Evolutionary conservation across 495 filamentous ascomycete genomes (phyloP), one percentile per base, ranked within the genome.

Genomic region (Lasiosphaeriaceae sp.): DNA sequence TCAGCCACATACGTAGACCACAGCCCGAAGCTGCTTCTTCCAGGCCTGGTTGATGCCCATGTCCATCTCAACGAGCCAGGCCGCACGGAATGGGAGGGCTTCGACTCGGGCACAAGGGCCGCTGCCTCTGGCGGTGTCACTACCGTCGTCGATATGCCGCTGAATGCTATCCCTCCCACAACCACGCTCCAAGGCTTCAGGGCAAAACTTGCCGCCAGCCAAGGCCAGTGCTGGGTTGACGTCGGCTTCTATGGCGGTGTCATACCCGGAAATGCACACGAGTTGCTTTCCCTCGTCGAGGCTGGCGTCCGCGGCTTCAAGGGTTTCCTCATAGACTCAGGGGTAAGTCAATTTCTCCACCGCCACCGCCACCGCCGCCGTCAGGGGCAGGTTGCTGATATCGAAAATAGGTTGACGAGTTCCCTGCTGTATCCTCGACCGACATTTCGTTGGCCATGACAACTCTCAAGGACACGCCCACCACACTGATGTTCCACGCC

Each of bases 61-160:
- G 94, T 98, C 31, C 94, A 98, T 72, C 84, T 98, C 64, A 98
- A 98, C 66, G 94, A 98, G 76, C 94, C 94, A 0, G 94, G 94
- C 47, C 82, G 94, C 20, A 97, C 94, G 39, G 94, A 98, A 84
- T 98, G 94, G 94, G 94, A 98, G 66, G 94, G 94, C 22, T 98
- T 98, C 80, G 85, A 86, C 71, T 95, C 91, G 2, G 94, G 94
- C 44, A 97, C 94, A 24, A 81, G 86, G 68, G 94, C 94, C 22
- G 94, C 94, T 11, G 94, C 94, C 50, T 96, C 92, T 69, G 94
- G 94, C 19, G 94, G 94, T 57, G 94, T 97, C 48, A 98, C 94
- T n/a, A 97, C 94, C 3, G 90, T 98, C 23, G 80, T 98, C 66
- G 94, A 98, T 73, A 98, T 98, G 94, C 94, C 94, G 46, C 74